Conservation (phyloP, 2,329 filamentous ascomycete genomes). For the Colletotrichum orbiculare region DNA sequence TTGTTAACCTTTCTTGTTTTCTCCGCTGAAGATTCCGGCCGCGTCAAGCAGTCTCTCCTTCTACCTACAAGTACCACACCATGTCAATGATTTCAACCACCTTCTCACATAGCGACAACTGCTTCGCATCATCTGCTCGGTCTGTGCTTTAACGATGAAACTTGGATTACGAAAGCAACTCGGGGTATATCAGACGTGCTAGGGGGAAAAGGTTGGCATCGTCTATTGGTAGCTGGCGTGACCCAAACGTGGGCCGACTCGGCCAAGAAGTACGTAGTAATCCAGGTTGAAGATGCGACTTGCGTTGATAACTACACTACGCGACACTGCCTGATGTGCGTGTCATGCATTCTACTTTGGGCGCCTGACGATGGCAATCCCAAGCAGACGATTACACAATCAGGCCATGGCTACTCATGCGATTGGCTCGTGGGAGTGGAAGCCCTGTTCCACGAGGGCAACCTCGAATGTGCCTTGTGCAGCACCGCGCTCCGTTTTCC, state of each 20-base stretch:
- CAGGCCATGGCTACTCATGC: not conserved
- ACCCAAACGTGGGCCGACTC: not conserved
- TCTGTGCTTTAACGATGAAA: too few relatives aligned
- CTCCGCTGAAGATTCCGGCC: too few relatives aligned
- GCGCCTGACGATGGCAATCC: not conserved
- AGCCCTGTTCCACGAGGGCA: not conserved
- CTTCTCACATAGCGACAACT: too few relatives aligned
- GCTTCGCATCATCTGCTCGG: too few relatives aligned
- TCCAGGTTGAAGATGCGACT: not conserved
- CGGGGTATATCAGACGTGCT: too few relatives aligned
- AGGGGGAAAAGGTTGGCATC: not conserved
- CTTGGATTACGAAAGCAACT: too few relatives aligned
- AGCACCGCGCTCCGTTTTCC: not conserved
- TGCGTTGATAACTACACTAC: constrained; percentile 6
- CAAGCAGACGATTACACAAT: not conserved
- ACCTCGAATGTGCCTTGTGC: not conserved
- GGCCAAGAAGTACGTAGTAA: not conserved
- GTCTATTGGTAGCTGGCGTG: not conserved
- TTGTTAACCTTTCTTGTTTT: too few relatives aligned
- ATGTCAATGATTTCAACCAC: too few relatives aligned
- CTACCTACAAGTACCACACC: too few relatives aligned
- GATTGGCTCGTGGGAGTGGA: not conserved
- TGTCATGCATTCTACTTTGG: constrained; percentile 13
- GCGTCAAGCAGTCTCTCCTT: too few relatives aligned
- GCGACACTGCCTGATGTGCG: constrained; percentile 21